Evolutionary conservation across 371 early-diverging fungal genomes (phyloP).

Genomic region (Lichtheimia corymbifera): DNA sequence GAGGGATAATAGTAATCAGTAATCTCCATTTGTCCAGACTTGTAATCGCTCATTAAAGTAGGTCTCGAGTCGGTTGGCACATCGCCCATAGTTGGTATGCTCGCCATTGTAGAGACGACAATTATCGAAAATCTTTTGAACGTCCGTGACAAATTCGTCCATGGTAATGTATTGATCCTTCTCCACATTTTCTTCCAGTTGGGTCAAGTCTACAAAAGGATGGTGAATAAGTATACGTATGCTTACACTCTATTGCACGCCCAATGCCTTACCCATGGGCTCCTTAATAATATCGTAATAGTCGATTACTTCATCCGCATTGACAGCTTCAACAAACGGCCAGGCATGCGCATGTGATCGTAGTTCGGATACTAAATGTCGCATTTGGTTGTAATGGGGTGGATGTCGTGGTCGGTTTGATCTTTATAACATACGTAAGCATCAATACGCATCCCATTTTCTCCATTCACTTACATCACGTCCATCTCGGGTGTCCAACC

Average conservation of each 20-base stretch:
- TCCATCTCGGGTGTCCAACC: slow-evolving; percentile 94
- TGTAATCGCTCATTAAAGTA: slow-evolving; percentile 45
- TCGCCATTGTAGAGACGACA: slow-evolving; percentile 69
- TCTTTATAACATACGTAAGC: slow-evolving; percentile 16
- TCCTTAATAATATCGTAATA: slow-evolving; percentile 96
- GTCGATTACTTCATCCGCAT: slow-evolving; percentile 90
- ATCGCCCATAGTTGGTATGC: slow-evolving; percentile 66
- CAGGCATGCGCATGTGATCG: slow-evolving; percentile 84
- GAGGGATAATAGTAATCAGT: slow-evolving; percentile 1
- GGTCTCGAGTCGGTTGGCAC: slow-evolving; percentile 55
- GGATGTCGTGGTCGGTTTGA: slow-evolving; percentile 59
- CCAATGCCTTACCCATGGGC: slow-evolving; percentile 93
- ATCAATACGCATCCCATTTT: not conserved
- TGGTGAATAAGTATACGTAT: too few relatives aligned
- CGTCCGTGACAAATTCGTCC: slow-evolving; percentile 48
- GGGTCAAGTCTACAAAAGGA: slow-evolving; percentile 51
- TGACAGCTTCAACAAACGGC: slow-evolving; percentile 98
- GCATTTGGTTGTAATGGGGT: slow-evolving; percentile 67
- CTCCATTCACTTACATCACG: slow-evolving; percentile 31
- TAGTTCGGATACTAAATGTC: slow-evolving; percentile 76
- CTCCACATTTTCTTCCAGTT: slow-evolving; percentile 60
- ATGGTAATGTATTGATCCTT: slow-evolving; percentile 43
- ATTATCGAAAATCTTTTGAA: slow-evolving; percentile 58
- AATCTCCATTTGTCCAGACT: slow-evolving; percentile 20
- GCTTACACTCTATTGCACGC: not conserved